Percentiles rank a stretch among this genome's conserved stretches.
Conservation (phyloP, 768 basidiomycete species). For the Naganishia friedmannii region DNA sequence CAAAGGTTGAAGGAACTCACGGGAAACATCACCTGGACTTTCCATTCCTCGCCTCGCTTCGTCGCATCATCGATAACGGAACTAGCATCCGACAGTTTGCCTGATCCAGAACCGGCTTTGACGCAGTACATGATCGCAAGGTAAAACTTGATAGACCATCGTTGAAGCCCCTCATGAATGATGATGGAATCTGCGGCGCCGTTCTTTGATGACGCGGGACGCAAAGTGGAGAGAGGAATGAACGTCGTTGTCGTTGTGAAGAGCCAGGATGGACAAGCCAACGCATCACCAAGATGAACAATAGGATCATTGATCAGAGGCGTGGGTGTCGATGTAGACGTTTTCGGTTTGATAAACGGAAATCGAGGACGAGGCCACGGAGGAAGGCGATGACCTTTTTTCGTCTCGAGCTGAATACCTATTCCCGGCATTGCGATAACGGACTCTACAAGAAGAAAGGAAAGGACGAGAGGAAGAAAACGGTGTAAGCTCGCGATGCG, state of each 20-base stretch:
- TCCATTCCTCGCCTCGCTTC: not conserved
- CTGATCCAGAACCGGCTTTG: not conserved
- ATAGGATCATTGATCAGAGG: not conserved
- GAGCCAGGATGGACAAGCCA: not conserved
- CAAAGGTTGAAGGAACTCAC: not conserved
- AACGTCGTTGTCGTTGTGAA: slow-evolving; percentile 34
- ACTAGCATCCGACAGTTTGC: not conserved
- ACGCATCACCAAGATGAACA: too few relatives aligned
- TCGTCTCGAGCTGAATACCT: slow-evolving; percentile 40
- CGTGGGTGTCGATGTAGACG: not conserved
- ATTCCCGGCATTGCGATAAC: slow-evolving; percentile 37
- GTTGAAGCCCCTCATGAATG: slow-evolving; percentile 42
- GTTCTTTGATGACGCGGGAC: slow-evolving; percentile 13
- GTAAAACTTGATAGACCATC: slow-evolving; percentile 42
- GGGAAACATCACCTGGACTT: slow-evolving; percentile 1
- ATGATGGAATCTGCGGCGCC: slow-evolving; percentile 31
- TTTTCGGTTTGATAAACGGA: not conserved
- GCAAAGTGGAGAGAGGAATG: slow-evolving; percentile 39
- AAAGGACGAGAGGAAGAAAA: too few relatives aligned
- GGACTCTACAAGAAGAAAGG: slow-evolving; percentile 35
- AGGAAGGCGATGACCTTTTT: slow-evolving; percentile 38
- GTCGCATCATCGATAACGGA: not conserved
- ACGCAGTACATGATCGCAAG: slow-evolving; percentile 35
- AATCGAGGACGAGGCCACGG: not conserved
- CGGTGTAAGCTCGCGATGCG: too few relatives aligned